A percentile compares a stretch with the other conserved stretches of the same genome.
Evolutionary conservation across 768 basidiomycete species (phyloP).

Genomic region (Mycena venus): DNA sequence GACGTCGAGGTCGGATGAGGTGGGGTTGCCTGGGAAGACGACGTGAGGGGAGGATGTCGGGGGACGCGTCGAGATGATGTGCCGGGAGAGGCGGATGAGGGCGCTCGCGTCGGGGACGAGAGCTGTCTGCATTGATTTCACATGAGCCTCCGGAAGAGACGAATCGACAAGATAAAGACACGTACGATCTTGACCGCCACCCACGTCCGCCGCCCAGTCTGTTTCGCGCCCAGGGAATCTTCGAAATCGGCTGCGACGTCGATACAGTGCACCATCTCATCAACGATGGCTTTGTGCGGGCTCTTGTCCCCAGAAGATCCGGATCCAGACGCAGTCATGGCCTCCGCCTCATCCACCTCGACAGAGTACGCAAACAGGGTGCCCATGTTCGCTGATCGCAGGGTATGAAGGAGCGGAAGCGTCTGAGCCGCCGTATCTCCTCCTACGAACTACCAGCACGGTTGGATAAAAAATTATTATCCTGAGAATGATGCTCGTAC

Average conservation of each 20-base stretch:
- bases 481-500: constrained; percentile 49
- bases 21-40: constrained; percentile 80
- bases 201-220: constrained; percentile 73
- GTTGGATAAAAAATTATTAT: not conserved
- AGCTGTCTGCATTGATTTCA: constrained; percentile 68
- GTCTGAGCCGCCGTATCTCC: constrained; percentile 84
- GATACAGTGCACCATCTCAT: constrained; percentile 83
- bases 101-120: constrained; percentile 74
- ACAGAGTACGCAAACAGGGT: constrained; percentile 87
- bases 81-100: constrained; percentile 72
- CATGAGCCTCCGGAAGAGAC: not conserved
- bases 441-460: constrained; percentile 79
- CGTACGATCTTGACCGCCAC: constrained; percentile 88
- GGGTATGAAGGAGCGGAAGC: constrained; percentile 70
- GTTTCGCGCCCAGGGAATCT: constrained; percentile 50
- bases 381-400: constrained; percentile 81
- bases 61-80: constrained; percentile 62
- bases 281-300: constrained; percentile 73
- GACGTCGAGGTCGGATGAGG: constrained; percentile 69
- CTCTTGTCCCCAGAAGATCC: constrained; percentile 40
- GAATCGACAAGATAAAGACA: constrained; percentile 10
- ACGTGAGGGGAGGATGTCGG: constrained; percentile 37
- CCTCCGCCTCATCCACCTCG: constrained; percentile 79
- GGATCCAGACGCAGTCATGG: constrained; percentile 44
- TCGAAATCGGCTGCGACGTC: constrained; percentile 89